Percentiles rank a stretch among this genome's conserved stretches.
These are phyloP conservation scores for Botryotinia narcissicola DNA, from an alignment of 2,329 filamentous ascomycete species.

Conservation along the genomic window DNA sequence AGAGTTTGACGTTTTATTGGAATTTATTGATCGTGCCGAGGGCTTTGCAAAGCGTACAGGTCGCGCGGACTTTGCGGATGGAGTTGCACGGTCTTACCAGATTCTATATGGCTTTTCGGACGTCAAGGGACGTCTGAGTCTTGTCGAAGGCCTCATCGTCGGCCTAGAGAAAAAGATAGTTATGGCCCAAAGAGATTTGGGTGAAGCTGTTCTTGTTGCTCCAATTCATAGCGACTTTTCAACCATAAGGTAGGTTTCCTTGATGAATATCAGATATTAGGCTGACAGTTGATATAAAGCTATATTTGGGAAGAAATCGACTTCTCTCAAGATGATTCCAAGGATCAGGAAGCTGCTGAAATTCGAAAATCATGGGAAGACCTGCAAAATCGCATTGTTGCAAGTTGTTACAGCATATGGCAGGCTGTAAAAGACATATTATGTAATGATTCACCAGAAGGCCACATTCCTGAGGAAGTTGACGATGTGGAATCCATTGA, in stretches of 20 bases:
- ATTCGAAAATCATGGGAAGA: conserved; percentile 23
- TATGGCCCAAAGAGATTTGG: conserved; percentile 63
- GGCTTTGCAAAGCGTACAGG: conserved; percentile 66
- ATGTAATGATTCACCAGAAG: conserved; percentile 93
- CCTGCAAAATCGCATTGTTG: conserved; percentile 55
- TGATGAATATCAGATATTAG: background rate
- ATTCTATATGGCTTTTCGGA: conserved; percentile 61
- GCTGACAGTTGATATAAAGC: conserved; percentile 24
- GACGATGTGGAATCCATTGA: conserved; percentile 68
- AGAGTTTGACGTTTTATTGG: conserved; percentile 40
- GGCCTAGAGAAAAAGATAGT: conserved; percentile 64
- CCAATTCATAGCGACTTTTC: conserved; percentile 71
- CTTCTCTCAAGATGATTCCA: conserved; percentile 16
- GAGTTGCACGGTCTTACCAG: conserved; percentile 74
- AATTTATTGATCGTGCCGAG: conserved; percentile 54
- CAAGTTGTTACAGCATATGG: conserved; percentile 71
- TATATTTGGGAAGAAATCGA: conserved; percentile 33
- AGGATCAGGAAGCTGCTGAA: background rate
- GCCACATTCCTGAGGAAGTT: conserved; percentile 75
- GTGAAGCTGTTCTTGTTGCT: conserved; percentile 61
- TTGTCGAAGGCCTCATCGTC: conserved; percentile 58
- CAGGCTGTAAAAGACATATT: conserved; percentile 69
- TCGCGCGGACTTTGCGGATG: conserved; percentile 88
- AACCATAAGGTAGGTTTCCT: conserved; percentile 52
- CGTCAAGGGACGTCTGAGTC: conserved; percentile 43